Conservation (phyloP, 768 basidiomycete species). For the Pisolithus sp. region DNA sequence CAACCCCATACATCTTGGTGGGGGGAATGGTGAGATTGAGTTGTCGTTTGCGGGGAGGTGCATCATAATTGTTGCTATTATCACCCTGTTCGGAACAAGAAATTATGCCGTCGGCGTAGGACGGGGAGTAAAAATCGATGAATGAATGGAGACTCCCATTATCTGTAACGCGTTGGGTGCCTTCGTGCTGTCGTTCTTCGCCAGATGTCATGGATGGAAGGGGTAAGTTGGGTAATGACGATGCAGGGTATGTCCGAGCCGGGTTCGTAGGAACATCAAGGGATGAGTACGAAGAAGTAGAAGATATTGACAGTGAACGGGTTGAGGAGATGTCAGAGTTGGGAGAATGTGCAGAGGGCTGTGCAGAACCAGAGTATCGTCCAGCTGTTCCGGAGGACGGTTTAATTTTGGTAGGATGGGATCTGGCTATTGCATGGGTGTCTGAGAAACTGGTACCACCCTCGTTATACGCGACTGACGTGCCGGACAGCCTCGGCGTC, state of each 20-base stretch:
- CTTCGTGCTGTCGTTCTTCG: constrained; percentile 10
- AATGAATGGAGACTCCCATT: constrained; percentile 37
- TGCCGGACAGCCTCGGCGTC: constrained; percentile 6
- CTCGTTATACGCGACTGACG: constrained; percentile 12
- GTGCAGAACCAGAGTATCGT: constrained; percentile 11
- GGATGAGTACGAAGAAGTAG: constrained; percentile 23
- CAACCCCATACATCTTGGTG: constrained; percentile 14
- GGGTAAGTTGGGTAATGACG: constrained; percentile 24
- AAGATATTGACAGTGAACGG: constrained; percentile 22
- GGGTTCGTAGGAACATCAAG: constrained; percentile 37
- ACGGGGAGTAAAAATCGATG: constrained; percentile 39
- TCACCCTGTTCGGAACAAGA: constrained; percentile 1
- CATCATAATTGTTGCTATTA: not conserved
- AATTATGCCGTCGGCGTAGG: constrained; percentile 11
- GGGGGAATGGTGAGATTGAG: constrained; percentile 14
- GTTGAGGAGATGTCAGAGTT: constrained; percentile 8
- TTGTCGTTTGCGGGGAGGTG: constrained; percentile 6
- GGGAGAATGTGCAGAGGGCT: not conserved
- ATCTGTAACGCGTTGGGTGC: constrained; percentile 18
- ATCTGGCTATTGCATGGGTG: constrained; percentile 1
- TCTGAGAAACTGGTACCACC: constrained; percentile 19
- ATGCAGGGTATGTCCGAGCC: constrained; percentile 34
- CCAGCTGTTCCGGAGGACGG: constrained; percentile 12
- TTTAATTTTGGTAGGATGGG: constrained; percentile 10
- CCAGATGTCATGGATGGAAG: constrained; percentile 17